Evolutionary conservation across 495 filamentous ascomycete species (phyloP).

Genomic region (Bacidia gigantensis): DNA sequence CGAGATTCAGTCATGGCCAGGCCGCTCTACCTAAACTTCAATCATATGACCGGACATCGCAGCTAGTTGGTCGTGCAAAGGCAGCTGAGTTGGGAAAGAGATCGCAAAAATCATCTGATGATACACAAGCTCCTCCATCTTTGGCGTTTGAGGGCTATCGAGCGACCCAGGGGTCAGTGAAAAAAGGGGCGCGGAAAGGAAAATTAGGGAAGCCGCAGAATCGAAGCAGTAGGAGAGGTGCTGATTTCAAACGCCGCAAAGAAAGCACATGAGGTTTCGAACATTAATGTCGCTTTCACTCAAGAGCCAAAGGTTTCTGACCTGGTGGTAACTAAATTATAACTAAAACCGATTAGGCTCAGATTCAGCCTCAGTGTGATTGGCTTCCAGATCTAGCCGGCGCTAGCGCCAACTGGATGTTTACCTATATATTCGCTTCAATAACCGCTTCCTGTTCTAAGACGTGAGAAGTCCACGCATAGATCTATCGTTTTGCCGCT

Average conservation of each 20-base stretch:
- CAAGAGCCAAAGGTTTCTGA: too few species aligned
- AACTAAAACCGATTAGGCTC: conserved; percentile 22
- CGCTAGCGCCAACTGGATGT: not conserved
- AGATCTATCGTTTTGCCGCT: not conserved
- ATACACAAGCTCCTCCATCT: conserved; percentile 43
- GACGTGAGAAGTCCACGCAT: not conserved
- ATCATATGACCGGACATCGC: too few species aligned
- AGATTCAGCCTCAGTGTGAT: too few species aligned
- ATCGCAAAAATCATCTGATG: conserved; percentile 23
- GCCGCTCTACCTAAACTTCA: too few species aligned
- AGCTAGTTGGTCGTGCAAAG: conserved; percentile 69
- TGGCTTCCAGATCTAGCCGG: not conserved
- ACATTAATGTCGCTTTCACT: too few species aligned
- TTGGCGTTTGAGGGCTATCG: conserved; percentile 86
- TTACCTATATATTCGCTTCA: not conserved
- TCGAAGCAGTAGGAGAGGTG: conserved; percentile 42
- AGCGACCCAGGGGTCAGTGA: conserved; percentile 38
- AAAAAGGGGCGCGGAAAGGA: conserved; percentile 38
- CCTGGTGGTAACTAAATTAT: too few species aligned
- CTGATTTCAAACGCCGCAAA: conserved; percentile 44
- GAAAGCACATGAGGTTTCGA: too few species aligned
- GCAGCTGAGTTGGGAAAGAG: conserved; percentile 47
- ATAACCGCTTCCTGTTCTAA: not conserved
- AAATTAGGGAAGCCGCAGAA: conserved; percentile 37
- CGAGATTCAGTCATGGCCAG: too few species aligned